phyloP scores from a whole-genome alignment of 768 basidiomycete genomes.

The Coprinopsis cinerea region DNA sequence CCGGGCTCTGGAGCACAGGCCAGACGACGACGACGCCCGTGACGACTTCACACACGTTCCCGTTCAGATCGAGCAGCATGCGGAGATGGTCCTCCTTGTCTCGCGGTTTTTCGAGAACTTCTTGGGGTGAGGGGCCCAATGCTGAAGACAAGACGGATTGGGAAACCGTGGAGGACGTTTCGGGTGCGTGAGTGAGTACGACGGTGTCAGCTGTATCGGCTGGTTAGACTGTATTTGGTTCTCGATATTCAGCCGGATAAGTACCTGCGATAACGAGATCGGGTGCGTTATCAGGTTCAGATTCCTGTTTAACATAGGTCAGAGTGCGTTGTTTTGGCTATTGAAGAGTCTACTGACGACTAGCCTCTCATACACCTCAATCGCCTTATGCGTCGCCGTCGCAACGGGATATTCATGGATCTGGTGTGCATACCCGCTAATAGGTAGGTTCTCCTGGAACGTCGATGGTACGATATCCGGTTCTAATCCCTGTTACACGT shows the following conservation, averaged over 20 bases:
- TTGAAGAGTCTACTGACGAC: slow-evolving; percentile 21
- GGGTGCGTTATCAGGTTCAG: slow-evolving; percentile 30
- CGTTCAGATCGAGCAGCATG: slow-evolving; percentile 86
- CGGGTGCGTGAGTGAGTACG: slow-evolving; percentile 74
- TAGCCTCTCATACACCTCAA: slow-evolving; percentile 32
- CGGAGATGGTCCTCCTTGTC: slow-evolving; percentile 77
- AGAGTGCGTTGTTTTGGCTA: slow-evolving; percentile 63
- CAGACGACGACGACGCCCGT: slow-evolving; percentile 83
- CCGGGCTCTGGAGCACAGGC: slow-evolving; percentile 69
- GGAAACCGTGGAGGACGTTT: slow-evolving; percentile 49
- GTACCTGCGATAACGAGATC: slow-evolving; percentile 63
- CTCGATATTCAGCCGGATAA: not conserved
- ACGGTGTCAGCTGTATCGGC: slow-evolving; percentile 99
- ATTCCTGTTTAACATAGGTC: slow-evolving; percentile 52
- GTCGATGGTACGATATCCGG: slow-evolving; percentile 39
- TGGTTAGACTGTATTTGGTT: not conserved
- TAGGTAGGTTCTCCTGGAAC: slow-evolving; percentile 74
- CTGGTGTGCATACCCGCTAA: slow-evolving; percentile 56
- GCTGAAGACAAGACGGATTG: slow-evolving; percentile 45
- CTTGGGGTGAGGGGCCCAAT: slow-evolving; percentile 37
- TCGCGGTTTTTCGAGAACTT: slow-evolving; percentile 84
- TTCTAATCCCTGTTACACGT: slow-evolving; percentile 27
- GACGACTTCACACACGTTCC: slow-evolving; percentile 83
- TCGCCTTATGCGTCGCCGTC: slow-evolving; percentile 31
- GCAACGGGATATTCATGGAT: slow-evolving; percentile 35